phyloP scores from a whole-genome alignment of 2,329 filamentous ascomycete species.

The Pleurostoma richardsiae region DNA sequence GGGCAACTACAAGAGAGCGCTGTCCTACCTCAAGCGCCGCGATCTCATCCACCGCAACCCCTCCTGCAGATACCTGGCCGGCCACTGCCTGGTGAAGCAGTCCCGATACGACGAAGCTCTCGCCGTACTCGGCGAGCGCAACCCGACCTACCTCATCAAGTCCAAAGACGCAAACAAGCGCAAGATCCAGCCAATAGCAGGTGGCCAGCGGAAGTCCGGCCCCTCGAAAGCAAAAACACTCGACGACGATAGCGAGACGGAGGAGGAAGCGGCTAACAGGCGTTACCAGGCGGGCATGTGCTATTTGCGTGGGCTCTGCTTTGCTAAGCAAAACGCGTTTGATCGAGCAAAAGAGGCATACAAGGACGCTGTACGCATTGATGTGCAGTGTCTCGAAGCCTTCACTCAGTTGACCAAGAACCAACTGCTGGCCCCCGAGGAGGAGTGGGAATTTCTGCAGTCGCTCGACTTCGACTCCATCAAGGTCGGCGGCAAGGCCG shows the following conservation, averaged over 20 bases:
- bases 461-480: constrained; percentile 88
- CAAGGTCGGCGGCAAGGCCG: constrained; percentile 51
- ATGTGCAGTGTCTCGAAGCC: constrained; percentile 96
- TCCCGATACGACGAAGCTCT: constrained; percentile 86
- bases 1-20: constrained; percentile 89
- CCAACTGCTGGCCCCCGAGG: constrained; percentile 82
- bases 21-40: constrained; percentile 78
- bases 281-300: constrained; percentile 97
- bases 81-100: constrained; percentile 92
- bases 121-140: constrained; percentile 80
- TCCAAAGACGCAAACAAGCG: constrained; percentile 57
- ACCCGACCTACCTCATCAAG: constrained; percentile 78
- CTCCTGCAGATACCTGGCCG: constrained; percentile 87
- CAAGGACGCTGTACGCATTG: constrained; percentile 93
- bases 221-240: constrained; percentile 29
- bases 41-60: constrained; percentile 77
- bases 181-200: constrained; percentile 58
- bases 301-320: constrained; percentile 88
- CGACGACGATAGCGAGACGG: constrained; percentile 21
- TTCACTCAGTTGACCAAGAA: constrained; percentile 99
- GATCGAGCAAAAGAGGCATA: constrained; percentile 97
- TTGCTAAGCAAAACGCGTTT: constrained; percentile 94
- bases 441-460: constrained; percentile 86
- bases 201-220: constrained; percentile 6
- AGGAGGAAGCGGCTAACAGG: constrained; percentile 69